Percentiles rank a stretch among this genome's conserved stretches.
These are phyloP conservation scores for Yamadazyma jaroonii DNA, from an alignment of 1,139 yeast species.

Conservation along the genomic window DNA sequence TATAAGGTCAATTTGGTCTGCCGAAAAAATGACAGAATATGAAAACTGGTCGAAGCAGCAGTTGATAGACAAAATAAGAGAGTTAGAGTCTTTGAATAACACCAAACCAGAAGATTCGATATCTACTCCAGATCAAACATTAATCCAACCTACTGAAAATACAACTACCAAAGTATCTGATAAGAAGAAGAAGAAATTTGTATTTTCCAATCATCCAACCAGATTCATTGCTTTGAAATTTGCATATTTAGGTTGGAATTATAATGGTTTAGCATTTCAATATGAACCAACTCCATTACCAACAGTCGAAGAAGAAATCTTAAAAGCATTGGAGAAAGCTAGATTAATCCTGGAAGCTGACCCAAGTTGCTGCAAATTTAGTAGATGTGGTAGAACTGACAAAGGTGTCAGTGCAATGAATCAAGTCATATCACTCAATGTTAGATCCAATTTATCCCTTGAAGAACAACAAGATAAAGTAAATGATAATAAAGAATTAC, in stretches of 20 bases:
- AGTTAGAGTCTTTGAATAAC: conserved; percentile 38
- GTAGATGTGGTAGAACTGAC: conserved; percentile 96
- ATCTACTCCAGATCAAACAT: not conserved
- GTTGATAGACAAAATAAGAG: conserved; percentile 44
- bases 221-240: conserved; percentile 77
- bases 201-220: conserved; percentile 63
- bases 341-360: conserved; percentile 60
- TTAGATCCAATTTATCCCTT: conserved; percentile 62
- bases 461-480: conserved; percentile 56
- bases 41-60: conserved; percentile 52
- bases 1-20: conserved; percentile 8
- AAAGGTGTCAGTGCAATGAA: conserved; percentile 96
- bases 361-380: conserved; percentile 66
- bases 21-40: conserved; percentile 22
- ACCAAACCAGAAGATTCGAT: not conserved
- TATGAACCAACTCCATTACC: conserved; percentile 73
- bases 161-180: conserved; percentile 5
- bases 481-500: conserved; percentile 66
- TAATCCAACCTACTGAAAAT: too few relatives aligned
- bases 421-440: conserved; percentile 80
- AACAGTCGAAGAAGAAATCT: conserved; percentile 78
- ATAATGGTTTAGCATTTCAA: conserved; percentile 86
- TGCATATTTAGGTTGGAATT: conserved; percentile 91
- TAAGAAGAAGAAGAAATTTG: conserved; percentile 52
- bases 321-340: conserved; percentile 68